Evolutionary conservation across 164 flowering plant genomes (phyloP), one percentile per base, ranked within the genome.

Genomic region (Piper longum): DNA sequence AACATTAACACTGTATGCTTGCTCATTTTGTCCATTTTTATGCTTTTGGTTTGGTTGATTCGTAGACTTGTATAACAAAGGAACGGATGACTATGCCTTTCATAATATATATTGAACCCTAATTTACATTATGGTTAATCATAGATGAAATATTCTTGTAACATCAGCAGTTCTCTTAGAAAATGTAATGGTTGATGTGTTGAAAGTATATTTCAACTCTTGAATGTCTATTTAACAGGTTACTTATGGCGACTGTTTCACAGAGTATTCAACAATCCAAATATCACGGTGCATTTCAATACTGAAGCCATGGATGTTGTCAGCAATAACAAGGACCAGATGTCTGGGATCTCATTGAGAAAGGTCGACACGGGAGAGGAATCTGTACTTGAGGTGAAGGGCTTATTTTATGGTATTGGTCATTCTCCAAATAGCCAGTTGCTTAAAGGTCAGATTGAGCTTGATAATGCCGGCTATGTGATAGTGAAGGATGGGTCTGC

Each of bases 241-340:
- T 93, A 85, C 79, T 93, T 93, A 82, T 93, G 86, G 90, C 95
- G 97, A 83, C 86, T 93, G 96, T 93, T 89, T 90, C 99, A 67
- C 69, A 93, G 99, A 93, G 91, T 93, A 77, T 69, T 69, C 83
- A 84, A 88, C 92, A 90, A 86, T 74, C 99, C 97, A 75, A 93
- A 93, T 66, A 65, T 93, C 75, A 90, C 99, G 54, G 77, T 93
- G 82, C 99, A 93, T 91, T 93, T 77, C 96, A 90, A 84, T 69
- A 84, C 99, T 52, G 96, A 88, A 77, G 65, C 85, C 5, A 76
- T 85, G 85, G 99, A 93, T 67, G 78, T 88, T 51, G 87, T 85
- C 63, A 83, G 96, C 92, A 93, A 90, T 69, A 71, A 74, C 62
- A 90, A 86, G 75, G 97, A 89, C 61, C 97, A 93, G 70, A 89